Evolutionary conservation across 2,329 filamentous ascomycete genomes (phyloP), one percentile per base, ranked within the genome.

Genomic region (Trichoderma guizhouense): DNA sequence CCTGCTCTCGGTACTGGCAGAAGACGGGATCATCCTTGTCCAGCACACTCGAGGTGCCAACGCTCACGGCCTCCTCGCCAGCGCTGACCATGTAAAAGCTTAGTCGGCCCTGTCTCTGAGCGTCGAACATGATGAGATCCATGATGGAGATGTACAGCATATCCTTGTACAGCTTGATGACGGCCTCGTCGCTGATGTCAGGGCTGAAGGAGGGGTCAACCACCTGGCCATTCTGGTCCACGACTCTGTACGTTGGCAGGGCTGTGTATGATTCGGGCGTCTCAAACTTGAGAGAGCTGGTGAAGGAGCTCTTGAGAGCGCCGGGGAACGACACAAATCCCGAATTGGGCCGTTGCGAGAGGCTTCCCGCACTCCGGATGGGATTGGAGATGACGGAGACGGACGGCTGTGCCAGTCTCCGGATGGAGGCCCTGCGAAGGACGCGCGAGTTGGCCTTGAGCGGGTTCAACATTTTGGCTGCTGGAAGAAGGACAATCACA

Each of bases 41-140:
- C 72, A 99, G 82, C 14, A 93, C 94, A 28, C 93, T 94, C 0
- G 95, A 93, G 2, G 92, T 95, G 1, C 94, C 96, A 3, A 99
- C 91, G 57, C 93, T 93, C 67, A 97, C 94, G 39, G 95, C 96
- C 85, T 99, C 96, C 84, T 98, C 95, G 72, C 95, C 95, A 0
- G 94, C 93, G 47, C 93, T 95, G 78, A 95, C 95, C 93, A 99
- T 98, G 83, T 99, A 99, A 83, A 99, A 99, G 81, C 92, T 95
- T 71, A 97, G 83, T 24, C 94, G 90, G n/a, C 95, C 95, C 82
- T 99, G 96, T 60, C 96, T 88, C 82, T 99, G 96, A 0, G 96
- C 95, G 78, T 99, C 96, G 79, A 97, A 98, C 95, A 98, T 98
- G 80, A 98, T 93, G 70, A 97, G 82, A 79, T 99, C 96, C 94